phyloP scores from a whole-genome alignment of 2,329 filamentous ascomycete species.

The Elsinoe necatrix region DNA sequence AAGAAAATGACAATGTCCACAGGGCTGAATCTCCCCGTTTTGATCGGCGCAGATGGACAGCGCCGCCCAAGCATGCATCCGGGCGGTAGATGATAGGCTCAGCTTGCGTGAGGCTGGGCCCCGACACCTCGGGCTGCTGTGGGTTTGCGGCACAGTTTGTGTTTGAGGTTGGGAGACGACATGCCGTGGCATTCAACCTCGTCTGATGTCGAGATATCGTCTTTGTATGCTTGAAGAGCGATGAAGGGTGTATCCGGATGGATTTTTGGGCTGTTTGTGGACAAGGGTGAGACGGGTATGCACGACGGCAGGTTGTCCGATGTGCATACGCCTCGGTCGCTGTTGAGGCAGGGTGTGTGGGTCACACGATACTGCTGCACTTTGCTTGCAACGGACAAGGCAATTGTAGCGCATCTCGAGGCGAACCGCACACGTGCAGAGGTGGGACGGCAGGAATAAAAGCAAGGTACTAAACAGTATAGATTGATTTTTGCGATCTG shows the following conservation, averaged over 20 bases:
- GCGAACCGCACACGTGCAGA: background rate
- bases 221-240: background rate
- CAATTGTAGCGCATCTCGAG: background rate
- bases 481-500: background rate
- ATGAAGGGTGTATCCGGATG: background rate
- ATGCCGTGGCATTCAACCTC: conserved; percentile 10
- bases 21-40: background rate
- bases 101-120: background rate
- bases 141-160: conserved; percentile 11
- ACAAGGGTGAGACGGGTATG: background rate
- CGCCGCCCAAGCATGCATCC: background rate
- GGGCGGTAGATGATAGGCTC: background rate
- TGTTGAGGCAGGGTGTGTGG: background rate
- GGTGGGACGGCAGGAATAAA: background rate
- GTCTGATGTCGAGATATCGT: background rate
- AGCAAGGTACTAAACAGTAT: conserved; percentile 13
- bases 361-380: background rate
- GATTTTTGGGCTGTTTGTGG: background rate
- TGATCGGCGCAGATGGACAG: background rate
- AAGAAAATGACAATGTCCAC: background rate
- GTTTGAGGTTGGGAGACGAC: conserved; percentile 12
- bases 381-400: background rate
- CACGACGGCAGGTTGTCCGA: background rate
- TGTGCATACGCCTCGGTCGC: background rate
- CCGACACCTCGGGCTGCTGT: background rate